Conservation (phyloP, 805 yeast species). For the Ogataea zsoltii region DNA sequence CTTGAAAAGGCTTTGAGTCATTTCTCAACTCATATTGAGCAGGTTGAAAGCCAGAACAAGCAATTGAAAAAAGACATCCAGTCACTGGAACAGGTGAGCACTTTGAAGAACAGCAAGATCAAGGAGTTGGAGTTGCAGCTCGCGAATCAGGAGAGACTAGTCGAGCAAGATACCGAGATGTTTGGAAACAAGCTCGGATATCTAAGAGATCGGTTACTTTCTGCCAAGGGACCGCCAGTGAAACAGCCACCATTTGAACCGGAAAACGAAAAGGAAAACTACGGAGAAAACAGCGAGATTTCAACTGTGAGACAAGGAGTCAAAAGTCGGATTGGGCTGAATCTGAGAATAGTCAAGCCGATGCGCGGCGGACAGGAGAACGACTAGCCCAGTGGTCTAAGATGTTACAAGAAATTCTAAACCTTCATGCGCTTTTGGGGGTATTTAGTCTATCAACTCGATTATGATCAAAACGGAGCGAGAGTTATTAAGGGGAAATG, state of each 20-base stretch:
- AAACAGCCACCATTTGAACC: constrained; percentile 4
- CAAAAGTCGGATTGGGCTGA: constrained; percentile 45
- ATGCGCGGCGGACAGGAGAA: constrained; percentile 29
- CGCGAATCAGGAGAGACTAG: constrained; percentile 49
- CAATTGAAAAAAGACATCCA: constrained; percentile 56
- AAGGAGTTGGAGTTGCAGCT: constrained; percentile 51
- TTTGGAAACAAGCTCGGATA: constrained; percentile 46
- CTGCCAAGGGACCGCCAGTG: constrained; percentile 21
- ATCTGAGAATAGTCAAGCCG: constrained; percentile 57
- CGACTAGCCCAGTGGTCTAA: constrained; percentile 7
- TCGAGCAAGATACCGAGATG: constrained; percentile 47
- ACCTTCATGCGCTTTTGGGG: not conserved
- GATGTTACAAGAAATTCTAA: not conserved
- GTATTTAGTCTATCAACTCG: constrained; percentile 1
- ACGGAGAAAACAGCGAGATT: constrained; percentile 9
- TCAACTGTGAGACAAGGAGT: constrained; percentile 14
- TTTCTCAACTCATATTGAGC: constrained; percentile 57
- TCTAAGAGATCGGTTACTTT: constrained; percentile 28
- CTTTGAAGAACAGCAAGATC: constrained; percentile 57
- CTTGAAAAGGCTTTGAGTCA: constrained; percentile 60
- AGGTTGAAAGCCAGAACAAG: constrained; percentile 62
- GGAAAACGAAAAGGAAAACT: constrained; percentile 19
- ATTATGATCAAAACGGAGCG: not conserved
- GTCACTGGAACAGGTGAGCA: constrained; percentile 56
- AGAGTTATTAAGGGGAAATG: not conserved